Evolutionary conservation across 1,284 basidiomycete species (phyloP).

Genomic region (Trichosporon sp.): DNA sequence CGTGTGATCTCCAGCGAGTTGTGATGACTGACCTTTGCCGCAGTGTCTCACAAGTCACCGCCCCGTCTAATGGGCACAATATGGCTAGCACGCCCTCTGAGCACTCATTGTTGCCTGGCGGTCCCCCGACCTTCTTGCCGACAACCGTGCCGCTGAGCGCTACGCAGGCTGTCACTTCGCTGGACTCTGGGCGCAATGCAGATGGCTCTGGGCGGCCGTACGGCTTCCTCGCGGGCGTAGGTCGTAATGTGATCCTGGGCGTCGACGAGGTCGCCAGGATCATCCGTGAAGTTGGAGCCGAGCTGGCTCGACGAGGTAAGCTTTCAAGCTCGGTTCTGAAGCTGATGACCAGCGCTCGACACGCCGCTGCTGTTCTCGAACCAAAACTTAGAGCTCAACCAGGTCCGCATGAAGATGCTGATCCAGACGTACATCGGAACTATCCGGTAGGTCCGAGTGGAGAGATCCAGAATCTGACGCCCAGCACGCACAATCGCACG

Average conservation of each 20-base stretch:
- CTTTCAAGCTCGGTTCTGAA: no score
- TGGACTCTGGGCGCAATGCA: conserved; percentile 25
- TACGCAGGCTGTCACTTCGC: conserved; percentile 26
- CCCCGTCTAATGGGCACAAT: neutral
- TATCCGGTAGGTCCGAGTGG: conserved; percentile 29
- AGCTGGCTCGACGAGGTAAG: conserved; percentile 60
- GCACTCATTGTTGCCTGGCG: conserved; percentile 24
- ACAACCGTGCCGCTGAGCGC: conserved; percentile 26
- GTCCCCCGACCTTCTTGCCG: conserved; percentile 32
- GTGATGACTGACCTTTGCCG: neutral
- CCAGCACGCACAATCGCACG: conserved; percentile 51
- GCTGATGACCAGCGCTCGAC: conserved; percentile 56
- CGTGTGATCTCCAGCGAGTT: neutral
- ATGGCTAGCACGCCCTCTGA: conserved; percentile 4
- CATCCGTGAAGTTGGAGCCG: conserved; percentile 63
- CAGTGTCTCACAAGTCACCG: neutral
- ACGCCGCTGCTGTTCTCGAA: conserved; percentile 84
- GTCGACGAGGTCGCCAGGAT: conserved; percentile 66
- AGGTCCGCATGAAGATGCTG: conserved; percentile 63
- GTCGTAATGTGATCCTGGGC: conserved; percentile 54
- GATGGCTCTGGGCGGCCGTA: conserved; percentile 29
- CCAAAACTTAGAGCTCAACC: conserved; percentile 73
- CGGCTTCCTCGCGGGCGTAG: conserved; percentile 36
- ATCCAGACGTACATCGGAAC: conserved; percentile 64
- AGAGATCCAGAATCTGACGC: conserved; percentile 39